phyloP scores from a whole-genome alignment of 805 yeast genomes.

The Starmerella sp. region DNA sequence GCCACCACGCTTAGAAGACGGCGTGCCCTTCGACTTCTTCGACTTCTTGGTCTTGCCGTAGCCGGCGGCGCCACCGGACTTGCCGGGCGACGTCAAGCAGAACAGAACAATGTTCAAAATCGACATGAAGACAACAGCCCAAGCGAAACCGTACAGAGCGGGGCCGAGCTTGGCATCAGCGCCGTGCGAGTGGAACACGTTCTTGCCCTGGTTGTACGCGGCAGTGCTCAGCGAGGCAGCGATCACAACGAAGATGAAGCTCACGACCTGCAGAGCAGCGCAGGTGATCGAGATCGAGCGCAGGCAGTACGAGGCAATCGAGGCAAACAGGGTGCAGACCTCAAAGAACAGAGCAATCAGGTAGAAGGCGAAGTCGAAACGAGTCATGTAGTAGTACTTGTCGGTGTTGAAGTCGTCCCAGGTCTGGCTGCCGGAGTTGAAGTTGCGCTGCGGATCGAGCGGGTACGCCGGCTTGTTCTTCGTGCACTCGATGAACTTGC shows the following conservation, averaged over 20 bases:
- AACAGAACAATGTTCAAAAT: slow-evolving; percentile 26
- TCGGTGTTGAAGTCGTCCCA: slow-evolving; percentile 46
- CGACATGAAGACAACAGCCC: slow-evolving; percentile 41
- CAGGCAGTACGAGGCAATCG: slow-evolving; percentile 22
- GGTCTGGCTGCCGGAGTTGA: slow-evolving; percentile 41
- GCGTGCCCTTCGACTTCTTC: slow-evolving; percentile 69
- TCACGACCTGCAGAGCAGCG: slow-evolving; percentile 22
- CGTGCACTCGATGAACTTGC: slow-evolving; percentile 41
- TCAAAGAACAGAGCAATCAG: slow-evolving; percentile 47
- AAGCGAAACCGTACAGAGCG: slow-evolving; percentile 44
- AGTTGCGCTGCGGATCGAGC: slow-evolving; percentile 70
- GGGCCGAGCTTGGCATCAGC: slow-evolving; percentile 26
- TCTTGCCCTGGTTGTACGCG: slow-evolving; percentile 59
- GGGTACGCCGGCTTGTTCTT: slow-evolving; percentile 63
- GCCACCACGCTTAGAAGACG: slow-evolving; percentile 29
- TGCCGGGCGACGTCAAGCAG: slow-evolving; percentile 64
- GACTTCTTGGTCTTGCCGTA: slow-evolving; percentile 52
- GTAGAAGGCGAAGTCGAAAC: slow-evolving; percentile 57
- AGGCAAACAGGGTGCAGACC: slow-evolving; percentile 36
- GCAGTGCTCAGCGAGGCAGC: slow-evolving; percentile 69
- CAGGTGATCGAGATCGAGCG: slow-evolving; percentile 25
- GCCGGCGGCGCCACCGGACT: slow-evolving; percentile 75
- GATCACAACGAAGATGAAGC: slow-evolving; percentile 31
- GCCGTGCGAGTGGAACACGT: slow-evolving; percentile 46
- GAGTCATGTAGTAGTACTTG: slow-evolving; percentile 52